Base-by-base conservation (phyloP, 2,329 filamentous ascomycete genomes). In the Fusarium sp. region DNA sequence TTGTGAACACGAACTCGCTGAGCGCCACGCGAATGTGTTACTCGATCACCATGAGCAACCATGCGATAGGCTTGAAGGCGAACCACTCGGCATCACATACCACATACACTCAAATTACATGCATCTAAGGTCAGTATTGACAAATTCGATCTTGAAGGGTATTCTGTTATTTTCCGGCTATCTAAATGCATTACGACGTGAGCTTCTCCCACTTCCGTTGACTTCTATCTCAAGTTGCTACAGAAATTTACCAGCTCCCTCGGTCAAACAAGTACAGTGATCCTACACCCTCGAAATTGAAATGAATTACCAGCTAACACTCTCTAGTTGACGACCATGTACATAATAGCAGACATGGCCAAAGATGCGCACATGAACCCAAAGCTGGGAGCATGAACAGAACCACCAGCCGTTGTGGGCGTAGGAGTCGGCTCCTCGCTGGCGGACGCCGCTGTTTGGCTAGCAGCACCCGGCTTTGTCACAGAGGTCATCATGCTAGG, bases 281-380 rank as follows among this genome's bases (percentile, higher is more conserved):
- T 63, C 45, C 39, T 54, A 41, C 39, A 52, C n/a, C 38, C 46
- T 42, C 42, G 11, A 23, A 37, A 29, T 21, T 21, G 19, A 49
- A 54, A 48, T 35, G 11, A 33, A 38, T 14, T 25, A 11, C n/a
- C 23, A 52, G 25, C 31, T 31, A 38, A 57, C 8, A 29, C 25
- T 21, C 21, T 51, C 39, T 71, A 73, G 46, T 73, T 73, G 18
- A 73, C n/a, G 7, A 25, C 29, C 66, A 73, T 71, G 46, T 71
- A 73, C 63, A 73, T 42, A 10, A 73, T 42, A 39, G 70, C 65
- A 33, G 66, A 73, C 58, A 73, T 51, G n/a, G 59, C 70, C 25
- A 73, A 56, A 10, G 70, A 73, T 12, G 68, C 70, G 37, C 62
- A 73, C 58, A 73, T 64, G 37, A 68, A 71, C 25, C 57, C 48